Conservation (phyloP, 305 asterid species). For the Plantago coronopus region DNA sequence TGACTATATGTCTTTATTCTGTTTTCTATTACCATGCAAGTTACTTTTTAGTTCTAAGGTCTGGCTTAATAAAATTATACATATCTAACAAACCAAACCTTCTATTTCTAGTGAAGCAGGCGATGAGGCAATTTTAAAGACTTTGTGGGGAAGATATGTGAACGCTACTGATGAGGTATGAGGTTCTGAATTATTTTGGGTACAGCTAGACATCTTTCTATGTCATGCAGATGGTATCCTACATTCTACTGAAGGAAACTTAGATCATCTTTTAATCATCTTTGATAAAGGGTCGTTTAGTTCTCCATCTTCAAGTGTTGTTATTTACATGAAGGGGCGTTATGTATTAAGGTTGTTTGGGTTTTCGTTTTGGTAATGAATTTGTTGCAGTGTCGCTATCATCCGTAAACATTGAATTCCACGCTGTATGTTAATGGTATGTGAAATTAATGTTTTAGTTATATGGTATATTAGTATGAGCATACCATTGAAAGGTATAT, state of each 20-base stretch:
- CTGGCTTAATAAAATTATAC: slow-evolving; percentile 14
- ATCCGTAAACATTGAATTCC: not conserved
- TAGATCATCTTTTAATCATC: no score
- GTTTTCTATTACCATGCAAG: not conserved
- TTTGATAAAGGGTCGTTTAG: not conserved
- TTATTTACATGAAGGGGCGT: not conserved
- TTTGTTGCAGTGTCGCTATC: not conserved
- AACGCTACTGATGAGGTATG: slow-evolving; percentile 72
- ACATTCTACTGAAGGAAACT: slow-evolving; percentile 10
- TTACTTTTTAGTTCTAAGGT: slow-evolving; percentile 3
- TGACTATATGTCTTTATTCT: not conserved
- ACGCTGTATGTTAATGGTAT: not conserved
- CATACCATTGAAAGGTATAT: no score
- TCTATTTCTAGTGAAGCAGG: slow-evolving; percentile 67
- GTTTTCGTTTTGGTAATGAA: not conserved
- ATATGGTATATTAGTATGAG: no score
- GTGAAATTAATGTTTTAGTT: no score
- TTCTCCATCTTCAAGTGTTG: not conserved
- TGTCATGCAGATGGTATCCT: slow-evolving; percentile 8
- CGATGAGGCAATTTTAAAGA: slow-evolving; percentile 81
- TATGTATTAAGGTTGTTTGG: not conserved
- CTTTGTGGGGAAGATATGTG: slow-evolving; percentile 63
- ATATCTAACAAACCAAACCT: slow-evolving; percentile 18
- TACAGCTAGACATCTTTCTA: slow-evolving; percentile 15
- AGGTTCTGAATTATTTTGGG: slow-evolving; percentile 11